A percentile compares a stretch with the other conserved stretches of the same genome.
Evolutionary conservation across 1,139 yeast genomes (phyloP).

Genomic region (Saccharomyces hybrid): DNA sequence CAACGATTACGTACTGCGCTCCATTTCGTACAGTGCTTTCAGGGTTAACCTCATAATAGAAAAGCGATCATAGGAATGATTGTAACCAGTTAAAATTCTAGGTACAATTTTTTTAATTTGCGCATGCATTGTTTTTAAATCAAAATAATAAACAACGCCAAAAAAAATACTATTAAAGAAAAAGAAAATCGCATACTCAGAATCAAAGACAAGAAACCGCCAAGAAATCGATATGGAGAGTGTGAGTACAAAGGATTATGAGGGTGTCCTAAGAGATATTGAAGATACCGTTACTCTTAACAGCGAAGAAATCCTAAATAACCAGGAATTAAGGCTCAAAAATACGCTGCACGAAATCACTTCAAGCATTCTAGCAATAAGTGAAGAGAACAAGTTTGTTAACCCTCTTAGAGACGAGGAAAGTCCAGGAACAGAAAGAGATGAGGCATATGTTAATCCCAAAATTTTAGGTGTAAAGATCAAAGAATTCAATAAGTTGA

Average conservation of each 20-base stretch:
- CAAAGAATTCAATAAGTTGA: conserved; percentile 19
- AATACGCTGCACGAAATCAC: conserved; percentile 22
- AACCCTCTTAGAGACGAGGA: conserved; percentile 3
- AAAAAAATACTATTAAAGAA: neutral
- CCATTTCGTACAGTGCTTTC: too few relatives aligned
- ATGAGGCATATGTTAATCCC: conserved; percentile 16
- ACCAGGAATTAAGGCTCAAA: conserved; percentile 18
- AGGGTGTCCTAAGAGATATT: conserved; percentile 5
- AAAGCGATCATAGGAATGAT: too few relatives aligned
- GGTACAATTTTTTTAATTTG: neutral
- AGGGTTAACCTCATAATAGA: too few relatives aligned
- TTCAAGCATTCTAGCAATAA: conserved; percentile 19
- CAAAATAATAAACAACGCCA: neutral
- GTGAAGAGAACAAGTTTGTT: conserved; percentile 20
- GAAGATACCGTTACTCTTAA: conserved; percentile 14
- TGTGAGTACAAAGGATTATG: neutral
- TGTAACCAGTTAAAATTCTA: too few relatives aligned
- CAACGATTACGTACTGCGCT: neutral
- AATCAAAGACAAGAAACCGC: neutral
- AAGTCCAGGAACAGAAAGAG: neutral
- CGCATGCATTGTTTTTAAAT: neutral
- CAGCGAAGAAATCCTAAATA: conserved; percentile 17
- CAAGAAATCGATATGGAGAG: neutral
- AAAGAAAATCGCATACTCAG: neutral
- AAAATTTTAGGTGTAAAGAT: conserved; percentile 13